Conservation (phyloP, 2,329 filamentous ascomycete genomes). For the Fusarium dimerum region DNA sequence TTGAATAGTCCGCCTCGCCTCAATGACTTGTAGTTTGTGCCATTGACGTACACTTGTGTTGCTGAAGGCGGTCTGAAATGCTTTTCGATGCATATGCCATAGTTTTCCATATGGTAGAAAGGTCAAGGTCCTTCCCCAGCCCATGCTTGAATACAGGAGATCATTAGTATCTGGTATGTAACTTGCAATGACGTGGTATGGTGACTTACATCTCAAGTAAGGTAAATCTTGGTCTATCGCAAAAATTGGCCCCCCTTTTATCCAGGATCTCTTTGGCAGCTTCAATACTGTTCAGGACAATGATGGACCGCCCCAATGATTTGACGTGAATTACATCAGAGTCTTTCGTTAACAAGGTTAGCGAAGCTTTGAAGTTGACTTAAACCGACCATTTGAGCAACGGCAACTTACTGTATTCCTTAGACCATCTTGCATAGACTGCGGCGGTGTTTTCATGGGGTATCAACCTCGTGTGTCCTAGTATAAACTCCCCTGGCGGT, state of each 20-base stretch:
- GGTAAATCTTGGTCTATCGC: slow-evolving; percentile 45
- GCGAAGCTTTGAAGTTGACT: background rate
- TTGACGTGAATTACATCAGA: slow-evolving; percentile 35
- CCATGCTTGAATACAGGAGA: slow-evolving; percentile 34
- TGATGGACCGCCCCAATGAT: slow-evolving; percentile 32
- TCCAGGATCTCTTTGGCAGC: slow-evolving; percentile 45
- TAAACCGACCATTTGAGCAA: no score
- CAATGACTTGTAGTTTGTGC: slow-evolving; percentile 26
- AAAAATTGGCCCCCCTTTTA: slow-evolving; percentile 45
- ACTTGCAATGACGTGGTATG: no score
- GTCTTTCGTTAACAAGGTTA: slow-evolving; percentile 11
- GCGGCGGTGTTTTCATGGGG: slow-evolving; percentile 29
- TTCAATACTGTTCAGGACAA: slow-evolving; percentile 29
- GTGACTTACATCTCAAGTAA: slow-evolving; percentile 35
- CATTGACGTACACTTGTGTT: slow-evolving; percentile 35
- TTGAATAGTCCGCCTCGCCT: slow-evolving; percentile 22
- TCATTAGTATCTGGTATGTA: no score
- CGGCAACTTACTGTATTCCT: slow-evolving; percentile 27
- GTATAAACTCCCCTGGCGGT: slow-evolving; percentile 29
- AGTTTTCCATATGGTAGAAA: slow-evolving; percentile 44
- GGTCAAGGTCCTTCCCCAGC: slow-evolving; percentile 48
- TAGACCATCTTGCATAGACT: slow-evolving; percentile 30
- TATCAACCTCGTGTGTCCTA: slow-evolving; percentile 31
- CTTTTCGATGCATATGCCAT: slow-evolving; percentile 44
- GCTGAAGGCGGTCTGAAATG: slow-evolving; percentile 45